Evolutionary conservation across 345 rosid genomes (phyloP), one percentile per base, ranked within the genome.

Genomic region (Salix koriyanagi): DNA sequence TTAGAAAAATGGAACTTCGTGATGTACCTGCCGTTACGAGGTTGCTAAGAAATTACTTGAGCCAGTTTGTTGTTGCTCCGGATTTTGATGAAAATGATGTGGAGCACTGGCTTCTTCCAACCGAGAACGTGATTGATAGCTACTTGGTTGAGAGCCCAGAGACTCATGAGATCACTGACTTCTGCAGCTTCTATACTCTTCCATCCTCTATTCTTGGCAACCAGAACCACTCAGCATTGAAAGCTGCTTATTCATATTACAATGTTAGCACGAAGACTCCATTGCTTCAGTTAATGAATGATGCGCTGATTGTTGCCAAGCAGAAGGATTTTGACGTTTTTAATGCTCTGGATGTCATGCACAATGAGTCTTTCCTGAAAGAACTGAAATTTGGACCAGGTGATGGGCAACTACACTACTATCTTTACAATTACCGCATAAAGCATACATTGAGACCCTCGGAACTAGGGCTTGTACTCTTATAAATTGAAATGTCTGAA

Each of bases 101-200:
- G 36, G 92, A 92, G 84, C 97, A 92, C 75, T 94, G 97, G 97
- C 90, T 94, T n/a, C 94, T 90, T 73, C 98, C 99, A 23, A 85
- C 84, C 2, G 94, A 88, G 77, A 75, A 86, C 54, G 99, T 95
- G 2, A 88, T 93, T 28, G 96, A 95, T 77, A 93, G 97, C 80
- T 95, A 73, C 86, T 58, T 95, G 79, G 97, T 95, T 9, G 97
- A 91, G 75, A 90, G 92, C 79, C 97, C 97, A 0, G 94, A 90
- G 75, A 90, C 90, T 26, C 97, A 87, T 16, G 92, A 95, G 67
- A 84, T 95, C 42, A 95, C 99, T 0, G 99, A 95, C 70, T 90
- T 95, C 83, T 95, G 99, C 86, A 93, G 97, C 86, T 95, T 93
- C 89, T 93, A 93, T 84, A 89, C 94, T 15, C 93, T 95, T n/a